Evolutionary conservation across 2,329 filamentous ascomycete species (phyloP), one percentile per base, ranked within the genome.

Genomic region (Spiromastix sp.): DNA sequence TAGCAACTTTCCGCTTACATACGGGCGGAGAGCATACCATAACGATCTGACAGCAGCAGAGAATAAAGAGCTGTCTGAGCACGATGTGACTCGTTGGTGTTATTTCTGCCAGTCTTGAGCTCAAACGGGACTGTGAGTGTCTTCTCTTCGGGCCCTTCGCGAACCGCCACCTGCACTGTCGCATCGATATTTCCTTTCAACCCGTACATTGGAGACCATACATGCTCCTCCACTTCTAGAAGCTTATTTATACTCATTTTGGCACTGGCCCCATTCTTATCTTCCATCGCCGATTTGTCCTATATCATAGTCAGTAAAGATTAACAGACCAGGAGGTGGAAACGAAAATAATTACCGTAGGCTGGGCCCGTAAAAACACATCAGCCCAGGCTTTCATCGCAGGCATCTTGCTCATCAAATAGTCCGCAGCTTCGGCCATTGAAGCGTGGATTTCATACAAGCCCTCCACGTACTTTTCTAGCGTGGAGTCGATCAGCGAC

Each of bases 141-240:
- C 41, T 75, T 75, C 30, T 67, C 60, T 19, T 73, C 68, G n/a
- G 71, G 64, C 17, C 77, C 74, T 38, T 93, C 81, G 37, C 74
- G 67, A 67, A 95, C 82, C 0, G 74, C 76, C 11, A 91, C 81
- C 61, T 98, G 85, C 1, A 98, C 83, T 0, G 91, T 96, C 18
- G 91, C 91, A 61, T 98, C 91, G 40, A 98, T 91, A 48, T 96
- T 98, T 19, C 91, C 91, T 57, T 98, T 98, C 11, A 98, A 68
- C 0, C 91, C 91, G 54, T 93, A 98, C 76, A 86, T 89, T 1
- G 91, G 91, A 5, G 89, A 96, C 91, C 91, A 98, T 18, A 98
- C 79, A 53, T 96, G 91, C 57, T 98, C 91, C 56, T 98, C 91
- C 7, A 98, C 84, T 53, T 96, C 91, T 10, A 98, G 78, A 18